These are phyloP conservation scores for Nakataea oryzae DNA, from an alignment of 2,329 filamentous ascomycete genomes.

Conservation along the genomic window DNA sequence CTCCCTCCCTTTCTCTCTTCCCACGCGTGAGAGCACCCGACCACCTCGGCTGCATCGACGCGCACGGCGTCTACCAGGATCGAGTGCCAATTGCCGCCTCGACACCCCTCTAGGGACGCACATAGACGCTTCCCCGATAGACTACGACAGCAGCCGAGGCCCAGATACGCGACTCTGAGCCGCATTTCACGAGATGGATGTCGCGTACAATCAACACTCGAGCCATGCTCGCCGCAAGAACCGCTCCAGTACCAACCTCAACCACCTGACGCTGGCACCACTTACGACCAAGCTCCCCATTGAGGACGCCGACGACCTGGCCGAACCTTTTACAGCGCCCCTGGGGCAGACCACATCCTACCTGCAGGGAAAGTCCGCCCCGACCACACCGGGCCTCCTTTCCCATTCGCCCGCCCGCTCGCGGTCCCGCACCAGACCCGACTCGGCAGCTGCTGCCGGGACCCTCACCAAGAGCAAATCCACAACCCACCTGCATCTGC, in stretches of 20 bases:
- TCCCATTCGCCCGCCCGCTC: conserved; percentile 44
- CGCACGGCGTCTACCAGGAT: not conserved
- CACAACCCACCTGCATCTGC: conserved; percentile 37
- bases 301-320: conserved; percentile 37
- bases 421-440: conserved; percentile 23
- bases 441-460: conserved; percentile 13
- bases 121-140: not conserved
- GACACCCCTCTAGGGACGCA: not conserved
- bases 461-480: conserved; percentile 50
- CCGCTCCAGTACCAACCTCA: conserved; percentile 47
- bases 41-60: no score
- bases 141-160: not conserved
- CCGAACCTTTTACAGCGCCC: conserved; percentile 19
- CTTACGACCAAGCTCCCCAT: conserved; percentile 51
- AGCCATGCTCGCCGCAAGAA: conserved; percentile 46
- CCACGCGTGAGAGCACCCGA: not conserved
- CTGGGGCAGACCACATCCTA: conserved; percentile 34
- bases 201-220: conserved; percentile 50
- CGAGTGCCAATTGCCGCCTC: no score
- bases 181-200: conserved; percentile 35
- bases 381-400: conserved; percentile 53
- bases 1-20: no score
- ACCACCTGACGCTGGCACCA: conserved; percentile 52
- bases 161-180: conserved; percentile 3
- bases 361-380: conserved; percentile 51